These are phyloP conservation scores for Penicillium polonicum DNA, from an alignment of 2,329 filamentous ascomycete genomes.

Conservation along the genomic window DNA sequence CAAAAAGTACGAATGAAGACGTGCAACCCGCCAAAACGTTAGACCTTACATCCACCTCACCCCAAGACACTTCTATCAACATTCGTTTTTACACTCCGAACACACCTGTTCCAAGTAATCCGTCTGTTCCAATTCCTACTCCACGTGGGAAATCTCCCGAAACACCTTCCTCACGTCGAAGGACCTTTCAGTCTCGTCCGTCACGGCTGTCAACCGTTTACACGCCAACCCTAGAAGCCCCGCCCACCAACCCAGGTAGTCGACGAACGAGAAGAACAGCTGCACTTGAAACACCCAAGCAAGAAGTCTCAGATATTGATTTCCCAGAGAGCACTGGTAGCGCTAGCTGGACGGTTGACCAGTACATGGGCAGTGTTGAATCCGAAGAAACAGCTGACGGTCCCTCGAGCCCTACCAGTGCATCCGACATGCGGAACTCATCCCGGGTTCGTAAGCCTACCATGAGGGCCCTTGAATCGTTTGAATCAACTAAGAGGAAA, in stretches of 20 bases:
- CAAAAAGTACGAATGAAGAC: constrained; percentile 7
- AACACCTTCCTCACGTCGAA: constrained; percentile 13
- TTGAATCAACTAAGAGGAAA: constrained; percentile 15
- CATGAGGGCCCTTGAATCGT: constrained; percentile 30
- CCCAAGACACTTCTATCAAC: constrained; percentile 14
- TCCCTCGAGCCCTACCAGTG: constrained; percentile 16
- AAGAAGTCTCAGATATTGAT: constrained; percentile 14
- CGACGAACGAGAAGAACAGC: constrained; percentile 18
- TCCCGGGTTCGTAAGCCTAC: constrained; percentile 33
- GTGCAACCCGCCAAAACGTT: constrained; percentile 12
- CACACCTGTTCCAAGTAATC: constrained; percentile 9
- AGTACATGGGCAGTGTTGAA: constrained; percentile 15
- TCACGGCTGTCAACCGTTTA: constrained; percentile 25
- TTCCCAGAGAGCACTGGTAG: constrained; percentile 14
- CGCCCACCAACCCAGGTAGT: constrained; percentile 10
- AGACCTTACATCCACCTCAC: constrained; percentile 10
- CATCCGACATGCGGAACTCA: constrained; percentile 27
- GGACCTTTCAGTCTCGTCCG: constrained; percentile 21
- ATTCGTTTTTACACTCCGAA: constrained; percentile 16
- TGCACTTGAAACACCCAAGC: constrained; percentile 13
- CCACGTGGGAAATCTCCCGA: constrained; percentile 10
- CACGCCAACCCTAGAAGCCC: constrained; percentile 20
- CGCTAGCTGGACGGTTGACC: constrained; percentile 15
- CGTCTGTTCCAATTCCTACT: not conserved
- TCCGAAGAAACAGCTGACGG: constrained; percentile 13